Evolutionary conservation across 164 flowering plant genomes (phyloP).

Genomic region (Vitis rotundifolia): DNA sequence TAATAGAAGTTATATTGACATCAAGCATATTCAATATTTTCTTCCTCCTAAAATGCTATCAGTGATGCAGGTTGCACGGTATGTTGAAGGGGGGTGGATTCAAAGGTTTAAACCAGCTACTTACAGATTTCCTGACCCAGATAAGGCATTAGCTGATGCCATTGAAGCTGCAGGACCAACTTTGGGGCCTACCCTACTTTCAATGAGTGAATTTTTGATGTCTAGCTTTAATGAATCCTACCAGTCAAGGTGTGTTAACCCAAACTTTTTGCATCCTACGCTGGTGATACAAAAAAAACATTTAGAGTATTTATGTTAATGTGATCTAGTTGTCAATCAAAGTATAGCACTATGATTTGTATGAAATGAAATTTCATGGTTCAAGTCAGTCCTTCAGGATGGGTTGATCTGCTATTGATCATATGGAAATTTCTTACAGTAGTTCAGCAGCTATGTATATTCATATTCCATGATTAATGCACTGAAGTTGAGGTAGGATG

Average conservation of each 20-base stretch:
- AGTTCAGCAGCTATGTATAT: not conserved
- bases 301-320: too few species aligned
- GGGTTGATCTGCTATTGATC: too few species aligned
- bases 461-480: not conserved
- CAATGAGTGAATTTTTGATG: conserved; percentile 91
- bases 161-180: conserved; percentile 83
- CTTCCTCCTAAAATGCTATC: not conserved
- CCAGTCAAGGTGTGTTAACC: conserved; percentile 76
- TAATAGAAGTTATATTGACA: not conserved
- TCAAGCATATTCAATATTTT: not conserved
- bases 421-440: too few species aligned
- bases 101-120: conserved; percentile 57
- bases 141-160: conserved; percentile 74
- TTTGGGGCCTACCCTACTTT: conserved; percentile 77
- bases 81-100: conserved; percentile 92
- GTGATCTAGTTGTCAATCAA: too few species aligned
- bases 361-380: too few species aligned
- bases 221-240: conserved; percentile 93
- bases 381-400: too few species aligned
- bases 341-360: too few species aligned
- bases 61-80: conserved; percentile 60
- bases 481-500: too few species aligned
- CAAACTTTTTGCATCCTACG: not conserved
- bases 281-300: too few species aligned
- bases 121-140: conserved; percentile 76